A percentile compares a stretch with the other conserved stretches of the same genome.
These are phyloP conservation scores for Adiantum capillusveneris DNA, from an alignment of 75 land plant species.

Conservation along the genomic window DNA sequence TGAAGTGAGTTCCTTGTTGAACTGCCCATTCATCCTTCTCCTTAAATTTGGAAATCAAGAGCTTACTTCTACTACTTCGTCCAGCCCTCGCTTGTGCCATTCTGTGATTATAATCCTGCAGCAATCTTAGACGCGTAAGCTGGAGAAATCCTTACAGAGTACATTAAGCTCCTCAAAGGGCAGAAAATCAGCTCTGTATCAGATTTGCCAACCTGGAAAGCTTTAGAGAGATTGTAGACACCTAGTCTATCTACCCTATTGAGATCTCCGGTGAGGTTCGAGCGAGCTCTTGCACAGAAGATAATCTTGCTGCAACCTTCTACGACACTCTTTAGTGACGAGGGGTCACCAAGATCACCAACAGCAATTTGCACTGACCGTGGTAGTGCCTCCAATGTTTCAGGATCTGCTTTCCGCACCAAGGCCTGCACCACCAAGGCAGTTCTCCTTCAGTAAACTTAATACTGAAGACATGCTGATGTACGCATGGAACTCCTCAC, in stretches of 20 bases:
- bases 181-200: no score
- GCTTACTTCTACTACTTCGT: conserved; percentile 95
- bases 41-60: conserved; percentile 77
- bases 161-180: no score
- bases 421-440: no score
- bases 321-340: conserved; percentile 56
- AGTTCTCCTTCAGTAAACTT: no score
- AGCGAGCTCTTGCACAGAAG: conserved; percentile 92
- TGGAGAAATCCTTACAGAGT: no score
- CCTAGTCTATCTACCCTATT: conserved; percentile 80
- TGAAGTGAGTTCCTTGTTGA: conserved; percentile 73
- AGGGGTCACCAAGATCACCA: conserved; percentile 96
- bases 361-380: conserved; percentile 78
- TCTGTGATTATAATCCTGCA: conserved; percentile 85
- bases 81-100: conserved; percentile 90
- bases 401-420: conserved; percentile 72
- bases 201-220: conserved; percentile 93
- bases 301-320: conserved; percentile 92
- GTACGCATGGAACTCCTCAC: no score
- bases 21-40: conserved; percentile 74
- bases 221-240: conserved; percentile 74
- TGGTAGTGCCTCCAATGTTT: conserved; percentile 78
- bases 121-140: neutral
- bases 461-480: no score
- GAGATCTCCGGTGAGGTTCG: conserved; percentile 81